A percentile compares a stretch with the other conserved stretches of the same genome.
These are phyloP conservation scores for Linnemannia exigua DNA, from an alignment of 192 early-diverging fungal genomes.

Conservation along the genomic window DNA sequence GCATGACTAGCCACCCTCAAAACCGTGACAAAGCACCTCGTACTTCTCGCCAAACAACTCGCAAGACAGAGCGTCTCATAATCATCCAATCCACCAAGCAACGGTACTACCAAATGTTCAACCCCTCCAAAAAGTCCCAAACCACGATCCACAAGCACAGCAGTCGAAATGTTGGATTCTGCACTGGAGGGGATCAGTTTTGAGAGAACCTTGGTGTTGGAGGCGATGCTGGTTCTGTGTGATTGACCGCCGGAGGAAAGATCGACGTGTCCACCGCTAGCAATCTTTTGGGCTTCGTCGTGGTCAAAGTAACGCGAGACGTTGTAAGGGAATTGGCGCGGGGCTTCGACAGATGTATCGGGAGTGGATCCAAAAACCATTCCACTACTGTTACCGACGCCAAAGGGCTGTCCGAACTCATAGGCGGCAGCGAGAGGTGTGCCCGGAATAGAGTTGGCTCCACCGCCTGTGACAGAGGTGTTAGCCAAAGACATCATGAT, in stretches of 20 bases:
- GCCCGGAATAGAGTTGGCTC: background rate
- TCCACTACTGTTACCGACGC: background rate
- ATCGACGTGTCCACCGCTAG: constrained; percentile 41
- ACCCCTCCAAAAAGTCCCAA: constrained; percentile 52
- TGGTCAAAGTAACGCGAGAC: constrained; percentile 49
- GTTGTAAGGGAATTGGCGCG: constrained; percentile 36
- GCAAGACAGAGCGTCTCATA: constrained; percentile 72
- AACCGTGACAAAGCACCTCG: constrained; percentile 65
- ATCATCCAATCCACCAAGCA: constrained; percentile 83
- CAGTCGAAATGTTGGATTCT: constrained; percentile 31
- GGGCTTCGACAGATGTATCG: background rate
- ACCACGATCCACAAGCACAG: constrained; percentile 59
- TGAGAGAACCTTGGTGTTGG: constrained; percentile 54
- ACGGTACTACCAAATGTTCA: constrained; percentile 77
- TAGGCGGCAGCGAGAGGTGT: background rate
- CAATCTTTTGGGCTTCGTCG: constrained; percentile 55
- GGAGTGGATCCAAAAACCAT: background rate
- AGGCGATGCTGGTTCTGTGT: constrained; percentile 80
- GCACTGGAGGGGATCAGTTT: constrained; percentile 49
- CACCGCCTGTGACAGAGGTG: background rate
- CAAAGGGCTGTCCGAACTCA: background rate
- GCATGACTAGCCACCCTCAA: constrained; percentile 57
- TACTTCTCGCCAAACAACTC: constrained; percentile 63
- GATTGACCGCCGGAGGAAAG: constrained; percentile 64
- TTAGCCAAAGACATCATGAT: constrained; percentile 24